phyloP scores from a whole-genome alignment of 352 stramenopile genomes.

The Globisporangium spinosum region DNA sequence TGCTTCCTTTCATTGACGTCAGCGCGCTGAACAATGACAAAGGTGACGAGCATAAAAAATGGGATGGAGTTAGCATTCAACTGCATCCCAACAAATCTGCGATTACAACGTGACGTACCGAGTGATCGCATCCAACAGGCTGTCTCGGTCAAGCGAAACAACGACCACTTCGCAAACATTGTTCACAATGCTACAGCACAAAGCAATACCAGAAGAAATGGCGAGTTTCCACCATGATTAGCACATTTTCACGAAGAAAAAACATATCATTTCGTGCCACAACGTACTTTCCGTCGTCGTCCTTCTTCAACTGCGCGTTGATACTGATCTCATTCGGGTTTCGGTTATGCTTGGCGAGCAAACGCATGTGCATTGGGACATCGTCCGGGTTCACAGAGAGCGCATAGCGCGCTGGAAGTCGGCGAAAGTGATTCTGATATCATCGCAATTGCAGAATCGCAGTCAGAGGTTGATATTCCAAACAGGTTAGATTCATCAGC shows the following conservation, averaged over 20 bases:
- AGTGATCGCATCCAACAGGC: slow-evolving; percentile 77
- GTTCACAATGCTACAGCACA: slow-evolving; percentile 46
- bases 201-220: neutral
- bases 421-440: slow-evolving; percentile 63
- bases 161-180: slow-evolving; percentile 84
- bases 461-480: neutral
- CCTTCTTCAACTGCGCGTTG: slow-evolving; percentile 81
- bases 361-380: slow-evolving; percentile 84
- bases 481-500: neutral
- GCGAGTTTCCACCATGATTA: neutral
- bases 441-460: neutral
- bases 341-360: slow-evolving; percentile 78
- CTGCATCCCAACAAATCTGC: neutral
- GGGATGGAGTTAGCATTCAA: neutral
- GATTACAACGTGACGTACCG: slow-evolving; percentile 18
- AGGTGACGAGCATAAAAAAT: neutral
- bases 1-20: slow-evolving; percentile 83
- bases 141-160: slow-evolving; percentile 73
- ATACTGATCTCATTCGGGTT: slow-evolving; percentile 79
- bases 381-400: slow-evolving; percentile 84
- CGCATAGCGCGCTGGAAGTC: slow-evolving; percentile 77
- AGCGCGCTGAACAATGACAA: slow-evolving; percentile 32
- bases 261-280: neutral
- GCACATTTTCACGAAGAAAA: neutral
- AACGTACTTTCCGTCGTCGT: slow-evolving; percentile 83